Conservation (phyloP, 2,329 filamentous ascomycete species). For the Aurifilum marmelostoma region DNA sequence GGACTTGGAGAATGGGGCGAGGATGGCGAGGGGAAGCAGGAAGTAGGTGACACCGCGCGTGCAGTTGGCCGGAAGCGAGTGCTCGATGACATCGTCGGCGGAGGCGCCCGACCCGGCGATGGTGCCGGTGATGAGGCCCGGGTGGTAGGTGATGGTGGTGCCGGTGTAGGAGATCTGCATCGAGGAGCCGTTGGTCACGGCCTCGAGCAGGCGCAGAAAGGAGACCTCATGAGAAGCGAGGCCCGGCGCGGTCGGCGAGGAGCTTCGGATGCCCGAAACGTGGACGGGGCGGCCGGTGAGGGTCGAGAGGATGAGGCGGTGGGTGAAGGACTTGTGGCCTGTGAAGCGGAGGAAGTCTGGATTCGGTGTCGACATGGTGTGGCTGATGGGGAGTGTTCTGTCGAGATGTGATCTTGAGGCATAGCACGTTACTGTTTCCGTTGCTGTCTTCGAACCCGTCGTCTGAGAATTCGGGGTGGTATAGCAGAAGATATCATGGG, state of each 20-base stretch:
- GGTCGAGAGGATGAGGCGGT: slow-evolving; percentile 86
- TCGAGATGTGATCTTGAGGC: neutral
- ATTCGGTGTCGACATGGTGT: slow-evolving; percentile 48
- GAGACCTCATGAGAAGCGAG: slow-evolving; percentile 93
- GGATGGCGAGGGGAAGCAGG: slow-evolving; percentile 82
- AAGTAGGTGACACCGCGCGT: slow-evolving; percentile 88
- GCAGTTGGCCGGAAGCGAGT: slow-evolving; percentile 77
- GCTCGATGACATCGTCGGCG: slow-evolving; percentile 74
- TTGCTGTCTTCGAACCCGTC: too few species aligned
- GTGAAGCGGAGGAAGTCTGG: slow-evolving; percentile 74
- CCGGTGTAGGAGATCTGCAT: slow-evolving; percentile 97
- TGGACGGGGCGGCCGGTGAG: slow-evolving; percentile 87
- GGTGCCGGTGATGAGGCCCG: slow-evolving; percentile 87
- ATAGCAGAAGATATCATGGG: neutral
- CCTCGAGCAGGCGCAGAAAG: slow-evolving; percentile 90
- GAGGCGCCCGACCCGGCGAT: slow-evolving; percentile 74
- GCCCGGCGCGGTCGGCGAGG: slow-evolving; percentile 83
- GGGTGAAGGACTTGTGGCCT: slow-evolving; percentile 78
- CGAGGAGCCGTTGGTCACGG: slow-evolving; percentile 90
- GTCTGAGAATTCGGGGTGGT: neutral
- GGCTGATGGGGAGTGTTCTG: neutral
- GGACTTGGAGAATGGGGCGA: slow-evolving; percentile 91
- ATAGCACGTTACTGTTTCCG: neutral
- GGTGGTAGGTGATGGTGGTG: slow-evolving; percentile 88
- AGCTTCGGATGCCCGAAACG: slow-evolving; percentile 90